These are phyloP conservation scores for Suillus cothurnatus DNA, from an alignment of 768 basidiomycete genomes.

Conservation along the genomic window DNA sequence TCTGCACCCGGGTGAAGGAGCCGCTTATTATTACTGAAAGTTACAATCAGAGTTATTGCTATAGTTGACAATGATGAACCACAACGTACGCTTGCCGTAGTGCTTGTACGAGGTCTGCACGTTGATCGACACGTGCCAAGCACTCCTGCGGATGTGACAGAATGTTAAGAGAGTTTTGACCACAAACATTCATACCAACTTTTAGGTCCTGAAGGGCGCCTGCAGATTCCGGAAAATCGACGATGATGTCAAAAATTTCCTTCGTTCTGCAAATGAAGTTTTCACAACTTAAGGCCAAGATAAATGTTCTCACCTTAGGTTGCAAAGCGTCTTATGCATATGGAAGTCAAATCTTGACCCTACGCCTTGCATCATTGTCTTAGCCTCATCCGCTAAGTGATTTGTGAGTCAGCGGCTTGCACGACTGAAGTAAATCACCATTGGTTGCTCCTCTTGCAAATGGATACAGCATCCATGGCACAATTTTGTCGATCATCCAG, in stretches of 20 bases:
- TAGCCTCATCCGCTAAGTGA: conserved; percentile 64
- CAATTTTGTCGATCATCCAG: conserved; percentile 82
- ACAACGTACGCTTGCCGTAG: conserved; percentile 72
- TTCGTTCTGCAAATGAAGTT: conserved; percentile 47
- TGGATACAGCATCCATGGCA: conserved; percentile 83
- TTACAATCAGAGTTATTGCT: conserved; percentile 8
- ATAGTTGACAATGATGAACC: neutral
- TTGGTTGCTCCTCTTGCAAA: conserved; percentile 69
- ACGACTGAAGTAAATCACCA: conserved; percentile 35
- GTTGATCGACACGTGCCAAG: conserved; percentile 77
- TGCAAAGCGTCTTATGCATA: conserved; percentile 88
- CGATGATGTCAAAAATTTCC: conserved; percentile 96
- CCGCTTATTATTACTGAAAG: conserved; percentile 74
- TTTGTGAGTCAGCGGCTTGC: conserved; percentile 11
- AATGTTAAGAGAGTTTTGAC: neutral
- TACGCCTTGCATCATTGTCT: conserved; percentile 72
- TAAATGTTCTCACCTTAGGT: conserved; percentile 63
- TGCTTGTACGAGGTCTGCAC: conserved; percentile 71
- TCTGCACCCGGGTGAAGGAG: conserved; percentile 96
- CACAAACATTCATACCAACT: conserved; percentile 39
- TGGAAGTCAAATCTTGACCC: conserved; percentile 90
- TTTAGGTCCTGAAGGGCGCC: conserved; percentile 86
- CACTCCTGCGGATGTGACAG: conserved; percentile 55
- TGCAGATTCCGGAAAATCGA: conserved; percentile 88
- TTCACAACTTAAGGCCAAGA: neutral